phyloP scores from a whole-genome alignment of 148 eudicot species.

The Vaccinium macrocarpon region DNA sequence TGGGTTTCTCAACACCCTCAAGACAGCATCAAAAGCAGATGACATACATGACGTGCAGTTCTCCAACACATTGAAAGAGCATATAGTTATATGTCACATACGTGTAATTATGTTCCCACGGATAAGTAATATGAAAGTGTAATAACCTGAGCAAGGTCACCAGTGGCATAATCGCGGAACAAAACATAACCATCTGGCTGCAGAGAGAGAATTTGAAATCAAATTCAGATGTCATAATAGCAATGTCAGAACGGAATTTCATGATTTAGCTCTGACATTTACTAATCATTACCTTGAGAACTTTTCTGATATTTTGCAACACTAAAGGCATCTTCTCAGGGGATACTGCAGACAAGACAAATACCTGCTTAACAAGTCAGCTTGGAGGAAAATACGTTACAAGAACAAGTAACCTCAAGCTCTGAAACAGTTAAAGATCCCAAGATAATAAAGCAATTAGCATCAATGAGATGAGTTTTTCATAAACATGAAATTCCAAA shows the following conservation, averaged over 20 bases:
- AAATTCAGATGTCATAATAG: slow-evolving; percentile 13
- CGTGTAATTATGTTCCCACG: neutral
- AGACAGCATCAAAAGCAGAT: neutral
- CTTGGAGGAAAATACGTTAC: slow-evolving; percentile 18
- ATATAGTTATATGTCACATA: neutral
- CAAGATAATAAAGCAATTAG: neutral
- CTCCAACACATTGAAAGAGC: neutral
- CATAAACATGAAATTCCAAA: neutral
- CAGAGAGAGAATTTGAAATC: slow-evolving; percentile 22
- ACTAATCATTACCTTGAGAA: slow-evolving; percentile 62
- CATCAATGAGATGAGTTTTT: neutral
- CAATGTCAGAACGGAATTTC: neutral
- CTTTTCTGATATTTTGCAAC: slow-evolving; percentile 67
- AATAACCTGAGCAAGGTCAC: slow-evolving; percentile 99
- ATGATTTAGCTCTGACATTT: neutral
- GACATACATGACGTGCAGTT: neutral
- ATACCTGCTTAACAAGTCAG: slow-evolving; percentile 93
- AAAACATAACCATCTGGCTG: slow-evolving; percentile 88
- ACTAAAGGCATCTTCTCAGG: slow-evolving; percentile 87
- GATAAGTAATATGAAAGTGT: neutral
- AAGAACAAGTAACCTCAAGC: slow-evolving; percentile 3
- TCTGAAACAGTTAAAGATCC: neutral
- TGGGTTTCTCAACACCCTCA: neutral
- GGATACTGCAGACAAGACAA: slow-evolving; percentile 97
- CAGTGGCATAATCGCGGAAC: slow-evolving; percentile 96